Percentiles rank a stretch among this genome's conserved stretches.
Conservation (phyloP, 441 rosid genomes). For the Dalechampia spathulata region DNA sequence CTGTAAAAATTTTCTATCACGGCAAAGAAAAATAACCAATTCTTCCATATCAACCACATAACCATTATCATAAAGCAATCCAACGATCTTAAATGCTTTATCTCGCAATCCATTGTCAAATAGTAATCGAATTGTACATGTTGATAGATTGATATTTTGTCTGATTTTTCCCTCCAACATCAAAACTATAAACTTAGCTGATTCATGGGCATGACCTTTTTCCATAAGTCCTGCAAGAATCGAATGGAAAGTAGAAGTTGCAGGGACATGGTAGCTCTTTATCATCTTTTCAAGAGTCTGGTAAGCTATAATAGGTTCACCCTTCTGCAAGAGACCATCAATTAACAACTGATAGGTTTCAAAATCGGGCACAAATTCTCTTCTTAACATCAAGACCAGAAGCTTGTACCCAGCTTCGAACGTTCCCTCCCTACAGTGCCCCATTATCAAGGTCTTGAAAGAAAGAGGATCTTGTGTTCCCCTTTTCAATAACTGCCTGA, state of each 20-base stretch:
- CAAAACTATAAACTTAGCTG: conserved; percentile 39
- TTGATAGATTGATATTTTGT: conserved; percentile 51
- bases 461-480: conserved; percentile 76
- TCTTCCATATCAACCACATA: conserved; percentile 52
- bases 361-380: conserved; percentile 52
- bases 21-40: conserved; percentile 42
- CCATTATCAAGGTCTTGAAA: conserved; percentile 60
- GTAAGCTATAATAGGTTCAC: conserved; percentile 56
- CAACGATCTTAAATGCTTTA: conserved; percentile 44
- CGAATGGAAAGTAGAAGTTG: conserved; percentile 47
- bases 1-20: conserved; percentile 37
- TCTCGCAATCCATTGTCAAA: conserved; percentile 31
- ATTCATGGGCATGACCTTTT: conserved; percentile 38
- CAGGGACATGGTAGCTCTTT: conserved; percentile 58
- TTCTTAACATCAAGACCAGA: conserved; percentile 66
- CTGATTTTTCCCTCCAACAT: conserved; percentile 58
- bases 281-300: conserved; percentile 58
- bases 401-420: conserved; percentile 53
- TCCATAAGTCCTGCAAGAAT: conserved; percentile 52
- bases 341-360: conserved; percentile 53
- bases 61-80: conserved; percentile 48
- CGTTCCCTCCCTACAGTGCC: conserved; percentile 64
- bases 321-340: conserved; percentile 47
- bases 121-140: conserved; percentile 45
- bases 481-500: conserved; percentile 76